Conservation (phyloP, 1,284 basidiomycete species). For the Erythrobasidium hasegawianum region DNA sequence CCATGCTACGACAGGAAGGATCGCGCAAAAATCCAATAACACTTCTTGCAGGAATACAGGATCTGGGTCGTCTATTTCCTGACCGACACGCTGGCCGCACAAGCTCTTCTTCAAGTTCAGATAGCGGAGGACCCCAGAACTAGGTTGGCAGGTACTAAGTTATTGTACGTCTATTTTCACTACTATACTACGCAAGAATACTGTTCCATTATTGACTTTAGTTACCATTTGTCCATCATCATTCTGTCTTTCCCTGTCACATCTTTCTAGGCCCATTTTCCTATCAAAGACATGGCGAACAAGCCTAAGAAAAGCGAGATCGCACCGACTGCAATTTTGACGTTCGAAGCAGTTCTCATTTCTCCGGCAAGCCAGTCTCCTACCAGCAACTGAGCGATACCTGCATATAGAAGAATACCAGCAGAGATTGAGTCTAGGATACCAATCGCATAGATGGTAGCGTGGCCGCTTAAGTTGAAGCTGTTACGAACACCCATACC, state of each 20-base stretch:
- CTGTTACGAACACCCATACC: constrained; percentile 46
- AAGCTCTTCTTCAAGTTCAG: neutral
- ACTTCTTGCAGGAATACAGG: neutral
- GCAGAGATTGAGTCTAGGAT: constrained; percentile 78
- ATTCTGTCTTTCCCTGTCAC: too few relatives aligned
- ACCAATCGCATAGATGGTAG: constrained; percentile 54
- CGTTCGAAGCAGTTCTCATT: constrained; percentile 13
- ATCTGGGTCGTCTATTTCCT: neutral
- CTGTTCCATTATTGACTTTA: too few relatives aligned
- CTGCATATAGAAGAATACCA: constrained; percentile 62
- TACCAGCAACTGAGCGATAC: constrained; percentile 25
- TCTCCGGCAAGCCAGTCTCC: constrained; percentile 33
- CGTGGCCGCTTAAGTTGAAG: constrained; percentile 47
- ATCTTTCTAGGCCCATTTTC: constrained; percentile 19
- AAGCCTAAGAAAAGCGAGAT: constrained; percentile 17
- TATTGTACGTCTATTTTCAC: too few relatives aligned
- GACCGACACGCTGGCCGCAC: neutral
- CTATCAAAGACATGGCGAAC: constrained; percentile 28
- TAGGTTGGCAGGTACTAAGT: too few relatives aligned
- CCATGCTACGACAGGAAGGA: neutral
- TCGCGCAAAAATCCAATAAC: neutral
- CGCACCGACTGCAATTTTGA: constrained; percentile 11
- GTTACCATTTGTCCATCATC: too few relatives aligned
- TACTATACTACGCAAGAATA: too few relatives aligned
- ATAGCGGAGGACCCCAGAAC: neutral